Conservation (phyloP, 1,284 basidiomycete genomes). For the Phellopilus nigrolimitatus region DNA sequence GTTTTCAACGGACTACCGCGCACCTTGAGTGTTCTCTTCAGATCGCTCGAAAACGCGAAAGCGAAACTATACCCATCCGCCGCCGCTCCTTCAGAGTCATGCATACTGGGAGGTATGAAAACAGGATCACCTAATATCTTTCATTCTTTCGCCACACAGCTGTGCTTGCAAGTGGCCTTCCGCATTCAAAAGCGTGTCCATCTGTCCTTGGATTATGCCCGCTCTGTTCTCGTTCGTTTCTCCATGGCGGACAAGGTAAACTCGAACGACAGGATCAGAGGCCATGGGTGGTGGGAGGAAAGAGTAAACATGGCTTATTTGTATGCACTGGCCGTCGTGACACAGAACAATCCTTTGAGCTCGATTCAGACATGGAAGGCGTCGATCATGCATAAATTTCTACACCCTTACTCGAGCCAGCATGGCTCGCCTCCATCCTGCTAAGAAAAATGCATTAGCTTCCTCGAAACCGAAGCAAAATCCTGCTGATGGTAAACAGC, state of each 20-base stretch:
- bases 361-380: not conserved
- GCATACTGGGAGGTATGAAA: no score
- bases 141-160: constrained; percentile 48
- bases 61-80: no score
- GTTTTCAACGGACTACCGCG: no score
- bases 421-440: constrained; percentile 17
- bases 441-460: constrained; percentile 2
- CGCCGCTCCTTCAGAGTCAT: no score
- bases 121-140: constrained; percentile 37
- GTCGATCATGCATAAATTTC: constrained; percentile 13
- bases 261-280: constrained; percentile 30
- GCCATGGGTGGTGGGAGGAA: not conserved
- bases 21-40: constrained; percentile 56
- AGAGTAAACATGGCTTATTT: not conserved
- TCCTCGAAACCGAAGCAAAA: constrained; percentile 4
- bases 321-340: no score
- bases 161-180: constrained; percentile 52
- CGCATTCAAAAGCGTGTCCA: constrained; percentile 59
- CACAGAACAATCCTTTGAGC: not conserved
- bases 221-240: constrained; percentile 64
- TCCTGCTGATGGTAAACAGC: not conserved
- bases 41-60: constrained; percentile 60
- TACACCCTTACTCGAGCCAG: not conserved
- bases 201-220: constrained; percentile 65
- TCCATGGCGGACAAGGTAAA: constrained; percentile 71